Conservation (phyloP, 2,329 filamentous ascomycete genomes). For the Phaeosphaeriaceae sp. region DNA sequence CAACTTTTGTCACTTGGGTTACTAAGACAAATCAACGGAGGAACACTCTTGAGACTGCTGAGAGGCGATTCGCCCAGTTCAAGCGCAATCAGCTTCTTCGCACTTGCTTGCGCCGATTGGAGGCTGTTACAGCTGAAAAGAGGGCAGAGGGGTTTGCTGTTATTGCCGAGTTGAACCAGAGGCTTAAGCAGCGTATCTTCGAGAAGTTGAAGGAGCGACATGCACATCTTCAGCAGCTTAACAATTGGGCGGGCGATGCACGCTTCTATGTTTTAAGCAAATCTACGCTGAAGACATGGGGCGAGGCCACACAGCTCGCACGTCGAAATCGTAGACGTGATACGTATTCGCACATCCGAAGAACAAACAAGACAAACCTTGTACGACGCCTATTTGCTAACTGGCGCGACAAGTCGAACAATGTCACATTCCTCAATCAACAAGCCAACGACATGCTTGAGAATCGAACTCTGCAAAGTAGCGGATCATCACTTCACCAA, state of each 20-base stretch:
- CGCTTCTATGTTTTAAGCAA: constrained; percentile 63
- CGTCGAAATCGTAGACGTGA: constrained; percentile 61
- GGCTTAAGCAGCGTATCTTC: constrained; percentile 47
- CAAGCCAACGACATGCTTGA: constrained; percentile 42
- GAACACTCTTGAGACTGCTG: constrained; percentile 38
- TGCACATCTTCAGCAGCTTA: constrained; percentile 55
- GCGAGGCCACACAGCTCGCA: constrained; percentile 56
- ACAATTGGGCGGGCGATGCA: constrained; percentile 62
- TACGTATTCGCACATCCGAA: constrained; percentile 61
- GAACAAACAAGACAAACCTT: constrained; percentile 61
- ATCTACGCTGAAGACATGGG: constrained; percentile 59
- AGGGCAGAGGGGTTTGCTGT: constrained; percentile 45
- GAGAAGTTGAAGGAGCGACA: constrained; percentile 44
- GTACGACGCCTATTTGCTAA: constrained; percentile 50
- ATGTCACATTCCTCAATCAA: constrained; percentile 23
- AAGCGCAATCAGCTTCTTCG: constrained; percentile 39
- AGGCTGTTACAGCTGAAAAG: constrained; percentile 29
- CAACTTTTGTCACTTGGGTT: constrained; percentile 36
- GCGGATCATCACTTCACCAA: constrained; percentile 46
- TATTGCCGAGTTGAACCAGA: constrained; percentile 50
- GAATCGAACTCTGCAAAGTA: constrained; percentile 25
- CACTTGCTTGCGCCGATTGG: constrained; percentile 35
- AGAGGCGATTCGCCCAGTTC: constrained; percentile 38
- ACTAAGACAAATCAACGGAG: constrained; percentile 33
- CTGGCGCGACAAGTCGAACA: constrained; percentile 43